Conservation (phyloP, 805 yeast genomes). For the Ogataea methylovora region DNA sequence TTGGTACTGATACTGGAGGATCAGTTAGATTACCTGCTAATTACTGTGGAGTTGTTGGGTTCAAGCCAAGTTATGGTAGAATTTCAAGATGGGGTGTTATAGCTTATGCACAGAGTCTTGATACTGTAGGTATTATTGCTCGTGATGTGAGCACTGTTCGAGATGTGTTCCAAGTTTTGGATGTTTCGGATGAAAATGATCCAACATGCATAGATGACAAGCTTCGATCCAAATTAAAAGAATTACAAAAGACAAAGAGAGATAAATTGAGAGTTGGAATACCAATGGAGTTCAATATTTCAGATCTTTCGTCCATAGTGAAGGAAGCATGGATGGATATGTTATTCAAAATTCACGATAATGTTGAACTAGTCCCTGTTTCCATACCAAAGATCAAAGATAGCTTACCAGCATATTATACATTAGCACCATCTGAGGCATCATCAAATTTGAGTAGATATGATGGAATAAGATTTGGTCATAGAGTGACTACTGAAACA, state of each 20-base stretch:
- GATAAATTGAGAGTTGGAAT: slow-evolving; percentile 53
- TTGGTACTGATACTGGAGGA: slow-evolving; percentile 98
- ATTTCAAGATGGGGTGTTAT: slow-evolving; percentile 88
- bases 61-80: slow-evolving; percentile 91
- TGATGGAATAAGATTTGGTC: slow-evolving; percentile 87
- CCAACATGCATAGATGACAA: slow-evolving; percentile 55
- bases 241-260: slow-evolving; percentile 1
- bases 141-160: slow-evolving; percentile 35
- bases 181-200: slow-evolving; percentile 62
- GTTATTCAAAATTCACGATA: slow-evolving; percentile 35
- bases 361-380: slow-evolving; percentile 48
- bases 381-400: slow-evolving; percentile 62
- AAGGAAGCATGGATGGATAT: slow-evolving; percentile 38
- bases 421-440: slow-evolving; percentile 89
- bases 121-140: slow-evolving; percentile 84
- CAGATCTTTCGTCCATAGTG: slow-evolving; percentile 43
- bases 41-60: slow-evolving; percentile 75
- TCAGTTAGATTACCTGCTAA: slow-evolving; percentile 91
- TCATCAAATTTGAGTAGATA: slow-evolving; percentile 84
- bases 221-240: slow-evolving; percentile 21
- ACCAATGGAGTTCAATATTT: slow-evolving; percentile 56
- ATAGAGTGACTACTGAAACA: slow-evolving; percentile 30
- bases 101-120: slow-evolving; percentile 89
- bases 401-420: slow-evolving; percentile 76
- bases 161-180: slow-evolving; percentile 47